phyloP scores from a whole-genome alignment of 176 grass and related monocot genomes.

The Puccinellia tenuiflora region DNA sequence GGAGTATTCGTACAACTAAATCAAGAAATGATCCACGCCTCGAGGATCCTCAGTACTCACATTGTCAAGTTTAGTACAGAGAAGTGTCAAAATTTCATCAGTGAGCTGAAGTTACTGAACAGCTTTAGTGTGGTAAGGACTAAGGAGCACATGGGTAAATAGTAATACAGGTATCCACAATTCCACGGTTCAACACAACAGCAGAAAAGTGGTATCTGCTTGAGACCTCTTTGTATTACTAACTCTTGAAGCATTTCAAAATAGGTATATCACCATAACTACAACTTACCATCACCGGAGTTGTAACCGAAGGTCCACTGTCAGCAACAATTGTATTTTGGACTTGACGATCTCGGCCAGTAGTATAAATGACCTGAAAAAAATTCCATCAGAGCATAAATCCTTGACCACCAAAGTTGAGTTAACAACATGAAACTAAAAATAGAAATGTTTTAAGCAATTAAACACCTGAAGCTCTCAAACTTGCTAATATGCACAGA shows the following conservation, averaged over 20 bases:
- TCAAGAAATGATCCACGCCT: constrained; percentile 14
- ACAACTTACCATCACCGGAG: constrained; percentile 65
- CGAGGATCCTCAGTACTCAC: neutral
- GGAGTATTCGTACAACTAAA: neutral
- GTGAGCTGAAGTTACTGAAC: neutral
- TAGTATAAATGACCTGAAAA: constrained; percentile 86
- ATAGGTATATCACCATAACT: constrained; percentile 20
- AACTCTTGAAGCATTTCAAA: constrained; percentile 1
- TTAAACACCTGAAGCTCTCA: neutral
- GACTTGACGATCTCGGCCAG: constrained; percentile 66
- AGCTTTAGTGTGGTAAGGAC: neutral
- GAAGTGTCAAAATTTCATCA: neutral
- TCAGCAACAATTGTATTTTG: constrained; percentile 80
- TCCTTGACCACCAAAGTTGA: neutral
- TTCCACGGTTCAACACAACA: constrained; percentile 10
- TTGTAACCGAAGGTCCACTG: constrained; percentile 51
- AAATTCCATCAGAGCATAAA: neutral
- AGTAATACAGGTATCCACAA: neutral
- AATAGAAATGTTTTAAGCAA: neutral
- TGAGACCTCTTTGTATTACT: constrained; percentile 1
- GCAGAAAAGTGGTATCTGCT: neutral
- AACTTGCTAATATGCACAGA: constrained; percentile 5
- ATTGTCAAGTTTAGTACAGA: neutral
- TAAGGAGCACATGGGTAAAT: neutral
- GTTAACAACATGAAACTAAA: neutral